Conservation (phyloP, 306 rosid species). For the Quercus parvula region DNA sequence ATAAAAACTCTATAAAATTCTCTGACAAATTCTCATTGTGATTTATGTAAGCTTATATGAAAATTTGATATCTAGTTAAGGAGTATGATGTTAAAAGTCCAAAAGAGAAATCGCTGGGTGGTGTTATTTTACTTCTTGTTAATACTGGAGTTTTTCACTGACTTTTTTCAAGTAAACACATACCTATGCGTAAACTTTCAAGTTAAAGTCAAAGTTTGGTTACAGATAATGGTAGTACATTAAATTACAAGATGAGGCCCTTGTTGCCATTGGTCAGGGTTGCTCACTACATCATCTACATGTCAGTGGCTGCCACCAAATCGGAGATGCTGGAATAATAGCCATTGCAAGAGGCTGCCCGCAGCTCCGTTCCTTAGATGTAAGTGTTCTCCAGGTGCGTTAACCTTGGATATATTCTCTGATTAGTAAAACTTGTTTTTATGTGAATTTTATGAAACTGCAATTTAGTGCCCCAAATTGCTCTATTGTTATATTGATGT, state of each 20-base stretch:
- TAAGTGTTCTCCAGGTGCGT: constrained; percentile 86
- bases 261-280: constrained; percentile 72
- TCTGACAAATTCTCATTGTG: no score
- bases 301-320: constrained; percentile 93
- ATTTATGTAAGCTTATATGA: no score
- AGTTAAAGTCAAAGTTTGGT: no score
- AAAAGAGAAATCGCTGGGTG: no score
- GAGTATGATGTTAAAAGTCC: no score
- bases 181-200: no score
- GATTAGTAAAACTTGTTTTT: neutral
- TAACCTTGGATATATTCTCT: neutral
- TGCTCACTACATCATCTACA: constrained; percentile 74
- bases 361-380: constrained; percentile 64
- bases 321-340: constrained; percentile 81
- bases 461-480: neutral
- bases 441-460: neutral
- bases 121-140: no score
- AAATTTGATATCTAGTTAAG: no score
- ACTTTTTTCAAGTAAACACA: no score
- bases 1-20: no score
- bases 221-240: no score
- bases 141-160: no score
- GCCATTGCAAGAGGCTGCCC: constrained; percentile 96
- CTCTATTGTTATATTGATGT: neutral
- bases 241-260: constrained; percentile 51